Evolutionary conservation across 768 basidiomycete species (phyloP), one percentile per base, ranked within the genome.

Genomic region (Termitomyces sp.): DNA sequence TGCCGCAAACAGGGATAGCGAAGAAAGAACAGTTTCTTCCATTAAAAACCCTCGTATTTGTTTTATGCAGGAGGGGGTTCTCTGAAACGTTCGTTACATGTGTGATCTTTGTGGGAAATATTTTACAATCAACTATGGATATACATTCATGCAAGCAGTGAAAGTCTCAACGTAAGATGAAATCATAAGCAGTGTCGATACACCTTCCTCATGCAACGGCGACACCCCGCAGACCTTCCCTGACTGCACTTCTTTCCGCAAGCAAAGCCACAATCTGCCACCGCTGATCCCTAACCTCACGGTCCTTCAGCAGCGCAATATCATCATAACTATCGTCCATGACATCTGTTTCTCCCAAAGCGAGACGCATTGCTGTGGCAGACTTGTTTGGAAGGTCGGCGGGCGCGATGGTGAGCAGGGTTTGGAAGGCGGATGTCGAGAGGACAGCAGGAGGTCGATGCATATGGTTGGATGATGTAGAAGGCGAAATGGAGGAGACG

Each of bases 261-360:
- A 92, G 75, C 26, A 92, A 72, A 50, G 90, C 88, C 63, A 92
- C 78, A 35, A 90, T 80, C 66, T 92, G 90, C 88, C 88, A 90
- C 42, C 84, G 73, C 58, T 84, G 82, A 71, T 91, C 87, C 50
- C 80, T 73, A 18, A 84, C 81, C 60, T 89, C 86, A 22, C 83
- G 74, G 61, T 86, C 81, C 66, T 84, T 84, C 44, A 88, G 70
- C 16, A 85, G 65, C 4, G 72, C 68, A 24, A 80, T 66, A 56
- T 84, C 78, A 59, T 80, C 77, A 49, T 80, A 77, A 24, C 78
- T 80, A 28, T 84, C 82, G 42, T 82, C 80, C 62, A 80, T 67
- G 33, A 71, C 61, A 30, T 82, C 80, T 32, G 79, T 79, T 28
- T 81, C 82, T 14, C 83, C 81, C 46, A 80, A 66, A 40, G 85